phyloP scores from a whole-genome alignment of 1,284 basidiomycete species.

The Exobasidium rhododendri region DNA sequence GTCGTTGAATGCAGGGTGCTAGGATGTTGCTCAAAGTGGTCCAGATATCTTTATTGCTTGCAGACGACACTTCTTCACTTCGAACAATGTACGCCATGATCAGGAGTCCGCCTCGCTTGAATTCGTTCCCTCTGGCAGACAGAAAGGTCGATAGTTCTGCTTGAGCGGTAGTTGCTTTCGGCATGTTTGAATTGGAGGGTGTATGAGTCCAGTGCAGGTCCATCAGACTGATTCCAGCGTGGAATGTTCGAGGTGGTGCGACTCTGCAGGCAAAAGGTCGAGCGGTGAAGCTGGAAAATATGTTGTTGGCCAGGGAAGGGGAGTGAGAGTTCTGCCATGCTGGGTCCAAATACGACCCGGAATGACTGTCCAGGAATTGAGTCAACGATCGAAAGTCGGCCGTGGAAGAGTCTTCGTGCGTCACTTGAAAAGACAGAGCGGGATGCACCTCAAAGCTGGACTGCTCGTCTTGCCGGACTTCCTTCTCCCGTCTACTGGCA shows the following conservation, averaged over 20 bases:
- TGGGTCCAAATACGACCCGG: slow-evolving; percentile 48
- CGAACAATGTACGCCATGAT: slow-evolving; percentile 55
- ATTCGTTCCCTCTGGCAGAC: slow-evolving; percentile 54
- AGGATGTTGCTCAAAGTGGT: slow-evolving; percentile 52
- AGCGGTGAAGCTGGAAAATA: slow-evolving; percentile 51
- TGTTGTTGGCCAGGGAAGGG: slow-evolving; percentile 43
- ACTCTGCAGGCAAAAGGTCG: slow-evolving; percentile 54
- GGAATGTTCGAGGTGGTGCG: slow-evolving; percentile 49
- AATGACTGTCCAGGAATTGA: slow-evolving; percentile 42
- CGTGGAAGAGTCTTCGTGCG: slow-evolving; percentile 51
- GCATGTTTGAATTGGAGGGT: slow-evolving; percentile 40
- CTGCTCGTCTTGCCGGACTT: background rate
- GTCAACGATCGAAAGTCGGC: slow-evolving; percentile 53
- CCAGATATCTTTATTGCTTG: slow-evolving; percentile 50
- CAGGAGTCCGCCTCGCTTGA: slow-evolving; percentile 55
- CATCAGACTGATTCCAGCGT: slow-evolving; percentile 55
- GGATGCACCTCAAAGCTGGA: background rate
- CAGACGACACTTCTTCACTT: slow-evolving; percentile 20
- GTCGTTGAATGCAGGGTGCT: slow-evolving; percentile 55
- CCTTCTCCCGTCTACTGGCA: slow-evolving; percentile 14
- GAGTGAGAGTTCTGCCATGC: slow-evolving; percentile 42
- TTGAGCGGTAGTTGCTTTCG: slow-evolving; percentile 53
- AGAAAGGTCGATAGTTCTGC: slow-evolving; percentile 55
- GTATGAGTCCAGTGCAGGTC: slow-evolving; percentile 56
- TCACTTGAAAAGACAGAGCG: slow-evolving; percentile 20